A percentile compares a stretch with the other conserved stretches of the same genome.
These are phyloP conservation scores for Beta lomatogona DNA, from an alignment of 179 eudicot genomes.

Conservation along the genomic window DNA sequence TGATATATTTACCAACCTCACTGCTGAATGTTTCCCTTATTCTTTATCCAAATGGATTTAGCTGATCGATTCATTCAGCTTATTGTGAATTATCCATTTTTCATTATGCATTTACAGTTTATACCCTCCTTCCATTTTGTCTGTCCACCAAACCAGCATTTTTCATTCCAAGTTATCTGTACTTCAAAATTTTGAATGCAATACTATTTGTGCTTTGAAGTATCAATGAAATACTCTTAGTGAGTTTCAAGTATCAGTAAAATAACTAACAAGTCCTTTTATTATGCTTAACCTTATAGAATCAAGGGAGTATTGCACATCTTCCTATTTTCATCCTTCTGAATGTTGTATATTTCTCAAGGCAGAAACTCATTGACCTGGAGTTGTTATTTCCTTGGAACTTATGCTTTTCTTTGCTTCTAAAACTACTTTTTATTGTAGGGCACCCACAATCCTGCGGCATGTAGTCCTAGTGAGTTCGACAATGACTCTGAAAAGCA, in stretches of 20 bases:
- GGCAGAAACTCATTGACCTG: conserved; percentile 8
- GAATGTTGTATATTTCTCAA: neutral
- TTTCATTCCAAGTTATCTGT: neutral
- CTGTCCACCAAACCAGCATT: neutral
- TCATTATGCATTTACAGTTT: conserved; percentile 7
- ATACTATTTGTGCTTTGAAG: neutral
- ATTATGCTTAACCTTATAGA: neutral
- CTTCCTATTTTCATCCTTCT: neutral
- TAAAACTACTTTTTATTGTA: conserved; percentile 19
- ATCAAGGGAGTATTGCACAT: no score
- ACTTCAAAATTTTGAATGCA: neutral
- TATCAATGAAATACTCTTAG: neutral
- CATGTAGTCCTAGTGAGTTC: conserved; percentile 36
- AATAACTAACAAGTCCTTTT: neutral
- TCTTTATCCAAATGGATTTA: neutral
- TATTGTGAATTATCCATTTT: neutral
- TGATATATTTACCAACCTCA: neutral
- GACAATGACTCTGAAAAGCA: conserved; percentile 41
- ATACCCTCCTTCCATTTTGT: neutral
- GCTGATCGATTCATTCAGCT: conserved; percentile 1
- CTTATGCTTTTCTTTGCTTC: neutral
- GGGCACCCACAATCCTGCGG: conserved; percentile 30
- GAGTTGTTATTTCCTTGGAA: neutral
- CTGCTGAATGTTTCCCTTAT: neutral
- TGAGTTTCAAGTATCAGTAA: neutral